Evolutionary conservation across 306 rosid genomes (phyloP).

Genomic region (Inga laurina): DNA sequence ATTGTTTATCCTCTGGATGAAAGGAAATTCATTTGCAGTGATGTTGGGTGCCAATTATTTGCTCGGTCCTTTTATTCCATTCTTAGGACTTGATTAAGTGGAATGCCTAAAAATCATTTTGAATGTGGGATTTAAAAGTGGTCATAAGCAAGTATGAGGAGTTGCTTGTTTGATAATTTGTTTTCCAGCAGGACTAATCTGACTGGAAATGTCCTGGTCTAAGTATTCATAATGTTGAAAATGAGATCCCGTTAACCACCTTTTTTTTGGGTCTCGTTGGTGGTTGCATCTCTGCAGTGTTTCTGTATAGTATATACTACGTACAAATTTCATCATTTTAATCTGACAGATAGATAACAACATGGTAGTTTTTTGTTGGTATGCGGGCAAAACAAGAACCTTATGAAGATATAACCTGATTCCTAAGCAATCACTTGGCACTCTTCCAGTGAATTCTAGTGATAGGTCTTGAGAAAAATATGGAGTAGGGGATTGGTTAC

Average conservation of each 20-base stretch:
- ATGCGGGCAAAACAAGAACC: neutral
- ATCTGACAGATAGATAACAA: neutral
- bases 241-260: neutral
- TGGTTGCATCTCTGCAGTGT: neutral
- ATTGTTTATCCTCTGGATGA: conserved; percentile 2
- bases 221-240: neutral
- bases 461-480: neutral
- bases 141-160: neutral
- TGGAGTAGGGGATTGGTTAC: neutral
- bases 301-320: neutral
- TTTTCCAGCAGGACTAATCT: neutral
- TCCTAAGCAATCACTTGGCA: neutral
- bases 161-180: neutral
- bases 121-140: neutral
- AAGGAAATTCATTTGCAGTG: conserved; percentile 21
- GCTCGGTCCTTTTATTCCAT: neutral
- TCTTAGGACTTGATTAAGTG: neutral
- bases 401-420: neutral
- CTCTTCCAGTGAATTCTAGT: neutral
- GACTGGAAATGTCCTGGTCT: neutral
- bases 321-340: neutral
- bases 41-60: neutral
- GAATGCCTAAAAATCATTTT: neutral
- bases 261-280: neutral
- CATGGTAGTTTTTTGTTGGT: neutral